These are phyloP conservation scores for Neonectria sp. DNA, from an alignment of 2,329 filamentous ascomycete genomes.

Conservation along the genomic window DNA sequence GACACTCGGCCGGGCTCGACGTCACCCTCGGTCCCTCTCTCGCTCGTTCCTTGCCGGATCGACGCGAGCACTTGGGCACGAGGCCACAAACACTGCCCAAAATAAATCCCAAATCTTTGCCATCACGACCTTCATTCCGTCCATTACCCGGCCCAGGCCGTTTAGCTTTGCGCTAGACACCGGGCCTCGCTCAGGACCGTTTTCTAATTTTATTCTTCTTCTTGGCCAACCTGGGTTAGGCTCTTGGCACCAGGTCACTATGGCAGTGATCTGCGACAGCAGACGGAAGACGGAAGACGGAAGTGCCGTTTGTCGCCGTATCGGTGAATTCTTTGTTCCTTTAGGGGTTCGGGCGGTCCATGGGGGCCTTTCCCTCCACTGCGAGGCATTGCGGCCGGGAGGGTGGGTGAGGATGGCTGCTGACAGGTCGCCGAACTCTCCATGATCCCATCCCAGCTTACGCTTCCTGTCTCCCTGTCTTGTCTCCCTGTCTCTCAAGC, in stretches of 20 bases:
- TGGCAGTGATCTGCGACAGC: slow-evolving; percentile 7
- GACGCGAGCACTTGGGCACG: slow-evolving; percentile 17
- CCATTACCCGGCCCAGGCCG: slow-evolving; percentile 23
- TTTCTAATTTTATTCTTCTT: slow-evolving; percentile 31
- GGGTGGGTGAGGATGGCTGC: slow-evolving; percentile 13
- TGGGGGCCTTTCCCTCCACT: not conserved
- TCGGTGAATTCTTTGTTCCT: slow-evolving; percentile 1
- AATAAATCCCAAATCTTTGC: slow-evolving; percentile 14
- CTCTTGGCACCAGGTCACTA: not conserved
- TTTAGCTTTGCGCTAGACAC: slow-evolving; percentile 21
- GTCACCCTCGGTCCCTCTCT: slow-evolving; percentile 10
- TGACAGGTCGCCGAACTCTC: slow-evolving; percentile 19
- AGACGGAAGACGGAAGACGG: slow-evolving; percentile 8
- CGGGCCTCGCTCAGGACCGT: slow-evolving; percentile 1
- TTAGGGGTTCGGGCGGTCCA: not conserved
- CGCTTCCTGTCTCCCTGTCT: not conserved
- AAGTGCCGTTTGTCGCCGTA: not conserved
- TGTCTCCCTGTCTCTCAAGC: not conserved
- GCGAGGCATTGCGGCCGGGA: not conserved
- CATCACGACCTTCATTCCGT: slow-evolving; percentile 27
- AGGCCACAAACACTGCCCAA: slow-evolving; percentile 9
- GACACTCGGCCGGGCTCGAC: slow-evolving; percentile 2
- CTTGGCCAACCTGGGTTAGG: slow-evolving; percentile 10
- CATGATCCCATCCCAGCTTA: slow-evolving; percentile 7
- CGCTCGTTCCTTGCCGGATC: slow-evolving; percentile 18